phyloP scores from a whole-genome alignment of 805 yeast species.

The Lipomyces sp. region DNA sequence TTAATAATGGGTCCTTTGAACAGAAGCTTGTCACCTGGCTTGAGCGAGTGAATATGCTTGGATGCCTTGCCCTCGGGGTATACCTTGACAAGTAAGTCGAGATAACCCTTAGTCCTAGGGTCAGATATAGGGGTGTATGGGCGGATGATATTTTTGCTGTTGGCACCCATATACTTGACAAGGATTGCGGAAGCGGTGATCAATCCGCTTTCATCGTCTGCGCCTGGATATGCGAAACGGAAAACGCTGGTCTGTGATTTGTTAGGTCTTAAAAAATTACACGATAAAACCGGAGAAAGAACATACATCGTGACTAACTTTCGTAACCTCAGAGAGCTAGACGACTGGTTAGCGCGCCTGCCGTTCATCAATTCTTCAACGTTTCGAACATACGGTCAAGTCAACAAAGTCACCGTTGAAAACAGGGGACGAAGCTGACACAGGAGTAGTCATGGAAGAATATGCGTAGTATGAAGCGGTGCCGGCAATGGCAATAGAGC shows the following conservation, averaged over 20 bases:
- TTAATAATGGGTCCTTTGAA: constrained; percentile 94
- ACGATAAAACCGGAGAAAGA: background rate
- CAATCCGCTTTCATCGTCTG: constrained; percentile 36
- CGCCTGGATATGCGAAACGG: constrained; percentile 38
- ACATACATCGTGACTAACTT: constrained; percentile 30
- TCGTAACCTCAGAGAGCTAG: constrained; percentile 28
- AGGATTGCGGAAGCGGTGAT: constrained; percentile 73
- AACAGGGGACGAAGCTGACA: constrained; percentile 30
- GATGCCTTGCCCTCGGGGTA: constrained; percentile 88
- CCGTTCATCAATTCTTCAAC: background rate
- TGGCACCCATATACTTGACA: constrained; percentile 73
- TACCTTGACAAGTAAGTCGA: constrained; percentile 81
- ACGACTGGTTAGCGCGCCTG: background rate
- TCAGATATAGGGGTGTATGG: constrained; percentile 82
- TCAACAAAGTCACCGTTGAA: constrained; percentile 31
- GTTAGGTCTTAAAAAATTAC: background rate
- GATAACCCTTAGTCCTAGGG: constrained; percentile 67
- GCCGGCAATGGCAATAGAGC: constrained; percentile 30
- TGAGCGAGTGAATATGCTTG: constrained; percentile 68
- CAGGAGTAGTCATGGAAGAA: constrained; percentile 29
- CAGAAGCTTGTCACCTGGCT: constrained; percentile 78
- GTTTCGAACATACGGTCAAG: constrained; percentile 25
- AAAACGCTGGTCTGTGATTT: constrained; percentile 26
- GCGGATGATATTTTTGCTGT: constrained; percentile 84
- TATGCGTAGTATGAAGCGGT: constrained; percentile 27